Percentiles rank a stretch among this genome's conserved stretches.
Conservation (phyloP, 1,139 yeast genomes). For the Keqinozyma sinolaborantium region DNA sequence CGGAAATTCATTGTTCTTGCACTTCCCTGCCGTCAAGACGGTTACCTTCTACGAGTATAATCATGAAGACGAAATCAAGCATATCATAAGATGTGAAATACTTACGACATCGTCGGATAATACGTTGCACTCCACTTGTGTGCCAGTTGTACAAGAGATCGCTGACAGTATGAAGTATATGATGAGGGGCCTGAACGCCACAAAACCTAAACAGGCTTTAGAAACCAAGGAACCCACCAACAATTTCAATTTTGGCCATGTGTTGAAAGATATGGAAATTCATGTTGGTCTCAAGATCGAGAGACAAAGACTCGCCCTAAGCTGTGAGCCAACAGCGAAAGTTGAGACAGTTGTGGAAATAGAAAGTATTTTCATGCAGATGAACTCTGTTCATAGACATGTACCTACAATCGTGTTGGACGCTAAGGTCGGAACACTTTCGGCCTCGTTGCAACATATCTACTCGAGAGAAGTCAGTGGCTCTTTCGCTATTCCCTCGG, state of each 20-base stretch:
- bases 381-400: slow-evolving; percentile 47
- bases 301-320: slow-evolving; percentile 68
- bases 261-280: slow-evolving; percentile 55
- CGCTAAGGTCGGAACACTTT: slow-evolving; percentile 44
- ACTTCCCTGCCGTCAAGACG: slow-evolving; percentile 74
- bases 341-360: slow-evolving; percentile 81
- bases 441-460: slow-evolving; percentile 80
- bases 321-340: slow-evolving; percentile 92
- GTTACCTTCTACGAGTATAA: slow-evolving; percentile 33
- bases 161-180: slow-evolving; percentile 41
- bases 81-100: slow-evolving; percentile 50
- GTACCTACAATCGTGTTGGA: slow-evolving; percentile 32
- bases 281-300: slow-evolving; percentile 64
- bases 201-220: slow-evolving; percentile 3
- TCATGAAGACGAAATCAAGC: slow-evolving; percentile 28
- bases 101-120: slow-evolving; percentile 73
- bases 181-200: slow-evolving; percentile 19
- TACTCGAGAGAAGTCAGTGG: slow-evolving; percentile 91
- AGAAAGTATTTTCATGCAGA: slow-evolving; percentile 57
- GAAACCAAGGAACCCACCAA: slow-evolving; percentile 2
- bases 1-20: slow-evolving; percentile 53
- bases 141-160: slow-evolving; percentile 70
- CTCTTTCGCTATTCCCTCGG: slow-evolving; percentile 52
- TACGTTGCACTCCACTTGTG: slow-evolving; percentile 65
- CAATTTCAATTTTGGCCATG: slow-evolving; percentile 27